phyloP scores from a whole-genome alignment of 441 rosid genomes.

The Geranium incanum region DNA sequence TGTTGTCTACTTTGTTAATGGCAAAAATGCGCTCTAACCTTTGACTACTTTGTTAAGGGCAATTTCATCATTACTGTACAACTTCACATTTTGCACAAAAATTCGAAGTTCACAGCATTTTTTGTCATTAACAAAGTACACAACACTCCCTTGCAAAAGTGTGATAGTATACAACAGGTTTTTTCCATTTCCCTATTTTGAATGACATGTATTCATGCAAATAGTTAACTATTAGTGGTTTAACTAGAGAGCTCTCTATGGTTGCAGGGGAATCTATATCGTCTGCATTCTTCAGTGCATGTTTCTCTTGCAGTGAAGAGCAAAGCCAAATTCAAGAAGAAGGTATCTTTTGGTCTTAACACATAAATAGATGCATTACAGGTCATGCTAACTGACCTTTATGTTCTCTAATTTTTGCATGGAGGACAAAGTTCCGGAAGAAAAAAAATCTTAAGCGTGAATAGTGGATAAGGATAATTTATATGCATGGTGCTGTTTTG shows the following conservation, averaged over 20 bases:
- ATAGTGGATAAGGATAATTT: too few species aligned
- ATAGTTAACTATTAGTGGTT: neutral
- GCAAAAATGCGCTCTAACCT: too few species aligned
- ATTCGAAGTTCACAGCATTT: too few species aligned
- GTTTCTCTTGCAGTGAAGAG: conserved; percentile 85
- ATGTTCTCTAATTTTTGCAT: neutral
- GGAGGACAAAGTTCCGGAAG: neutral
- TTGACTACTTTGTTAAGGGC: neutral
- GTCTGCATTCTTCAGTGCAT: conserved; percentile 58
- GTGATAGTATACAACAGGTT: neutral
- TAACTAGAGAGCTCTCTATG: conserved; percentile 8
- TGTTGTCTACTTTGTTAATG: neutral
- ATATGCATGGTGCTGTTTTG: too few species aligned
- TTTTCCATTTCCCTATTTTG: neutral
- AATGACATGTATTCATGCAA: neutral
- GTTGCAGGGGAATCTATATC: conserved; percentile 48
- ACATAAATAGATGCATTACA: neutral
- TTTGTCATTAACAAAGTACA: too few species aligned
- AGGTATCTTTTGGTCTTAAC: conserved; percentile 36
- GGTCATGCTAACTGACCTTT: neutral
- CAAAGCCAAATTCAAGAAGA: conserved; percentile 53
- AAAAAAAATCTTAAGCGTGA: too few species aligned
- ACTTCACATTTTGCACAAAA: too few species aligned
- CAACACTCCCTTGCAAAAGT: too few species aligned
- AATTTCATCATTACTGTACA: neutral